phyloP scores from a whole-genome alignment of 75 land plant species.

The Chamaecyparis obtusa region DNA sequence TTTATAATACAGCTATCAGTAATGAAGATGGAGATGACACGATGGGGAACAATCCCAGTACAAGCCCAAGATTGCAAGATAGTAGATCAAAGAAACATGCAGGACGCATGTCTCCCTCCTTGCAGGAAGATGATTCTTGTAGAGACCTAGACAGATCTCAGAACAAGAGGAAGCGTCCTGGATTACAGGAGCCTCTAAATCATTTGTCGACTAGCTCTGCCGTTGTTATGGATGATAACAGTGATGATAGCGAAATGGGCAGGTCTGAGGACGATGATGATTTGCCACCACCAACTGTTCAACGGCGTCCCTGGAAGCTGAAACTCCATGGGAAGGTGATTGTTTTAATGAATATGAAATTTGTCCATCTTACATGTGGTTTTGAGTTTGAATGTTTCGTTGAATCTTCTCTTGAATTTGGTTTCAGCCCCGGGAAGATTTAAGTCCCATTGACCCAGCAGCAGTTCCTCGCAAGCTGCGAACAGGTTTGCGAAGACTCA shows the following conservation, averaged over 20 bases:
- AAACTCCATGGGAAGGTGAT: slow-evolving; percentile 34
- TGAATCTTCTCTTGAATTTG: not conserved
- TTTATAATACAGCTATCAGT: not conserved
- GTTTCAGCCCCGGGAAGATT: slow-evolving; percentile 29
- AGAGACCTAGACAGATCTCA: slow-evolving; percentile 21
- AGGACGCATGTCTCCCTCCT: slow-evolving; percentile 1
- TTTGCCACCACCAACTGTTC: slow-evolving; percentile 25
- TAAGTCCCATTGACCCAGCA: slow-evolving; percentile 21
- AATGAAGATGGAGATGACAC: slow-evolving; percentile 9
- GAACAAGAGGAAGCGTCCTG: slow-evolving; percentile 29
- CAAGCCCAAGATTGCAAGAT: not conserved
- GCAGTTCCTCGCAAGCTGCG: slow-evolving; percentile 50
- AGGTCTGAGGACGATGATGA: slow-evolving; percentile 38
- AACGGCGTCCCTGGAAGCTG: slow-evolving; percentile 26
- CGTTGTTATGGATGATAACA: not conserved
- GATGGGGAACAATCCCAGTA: not conserved
- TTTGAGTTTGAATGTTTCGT: not conserved
- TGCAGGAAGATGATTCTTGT: slow-evolving; percentile 1
- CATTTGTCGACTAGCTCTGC: slow-evolving; percentile 20
- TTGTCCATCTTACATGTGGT: not conserved
- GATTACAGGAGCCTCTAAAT: slow-evolving; percentile 26
- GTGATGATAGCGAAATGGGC: slow-evolving; percentile 28
- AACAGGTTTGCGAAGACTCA: slow-evolving; percentile 18
- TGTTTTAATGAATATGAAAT: not conserved
- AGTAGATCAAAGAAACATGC: slow-evolving; percentile 4